Percentiles rank a stretch among this genome's conserved stretches.
phyloP scores from a whole-genome alignment of 306 rosid species.

The Heteromeles arbutifolia region DNA sequence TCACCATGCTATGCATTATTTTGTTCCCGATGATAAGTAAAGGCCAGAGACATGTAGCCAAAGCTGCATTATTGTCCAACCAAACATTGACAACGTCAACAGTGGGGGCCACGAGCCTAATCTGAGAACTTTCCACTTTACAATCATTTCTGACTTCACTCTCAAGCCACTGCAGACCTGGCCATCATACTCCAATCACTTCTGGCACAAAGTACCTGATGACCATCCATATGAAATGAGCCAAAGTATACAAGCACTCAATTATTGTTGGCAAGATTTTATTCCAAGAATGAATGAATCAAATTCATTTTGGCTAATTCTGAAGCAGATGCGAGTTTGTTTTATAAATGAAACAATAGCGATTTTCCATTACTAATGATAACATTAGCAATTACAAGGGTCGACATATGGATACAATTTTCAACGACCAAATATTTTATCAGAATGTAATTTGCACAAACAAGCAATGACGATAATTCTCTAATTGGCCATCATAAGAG shows the following conservation, averaged over 20 bases:
- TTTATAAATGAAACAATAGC: too few relatives aligned
- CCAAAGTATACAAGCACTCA: not conserved
- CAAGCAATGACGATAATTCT: too few relatives aligned
- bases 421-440: too few relatives aligned
- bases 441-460: too few relatives aligned
- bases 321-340: too few relatives aligned
- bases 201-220: slow-evolving; percentile 3
- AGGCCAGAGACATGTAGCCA: slow-evolving; percentile 6
- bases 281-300: not conserved
- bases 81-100: slow-evolving; percentile 2
- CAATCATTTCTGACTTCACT: slow-evolving; percentile 19
- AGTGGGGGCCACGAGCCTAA: not conserved
- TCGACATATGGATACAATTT: too few relatives aligned
- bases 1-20: not conserved
- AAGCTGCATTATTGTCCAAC: not conserved
- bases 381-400: too few relatives aligned
- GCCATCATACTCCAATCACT: not conserved
- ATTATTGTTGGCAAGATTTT: slow-evolving; percentile 1
- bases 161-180: slow-evolving; percentile 17
- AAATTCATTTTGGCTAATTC: not conserved
- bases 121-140: not conserved
- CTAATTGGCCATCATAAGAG: too few relatives aligned
- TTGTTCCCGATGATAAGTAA: not conserved
- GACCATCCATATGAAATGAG: slow-evolving; percentile 2
- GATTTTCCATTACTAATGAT: too few relatives aligned